These are phyloP conservation scores for Starmerella geochares DNA, from an alignment of 805 yeast species.

Conservation along the genomic window DNA sequence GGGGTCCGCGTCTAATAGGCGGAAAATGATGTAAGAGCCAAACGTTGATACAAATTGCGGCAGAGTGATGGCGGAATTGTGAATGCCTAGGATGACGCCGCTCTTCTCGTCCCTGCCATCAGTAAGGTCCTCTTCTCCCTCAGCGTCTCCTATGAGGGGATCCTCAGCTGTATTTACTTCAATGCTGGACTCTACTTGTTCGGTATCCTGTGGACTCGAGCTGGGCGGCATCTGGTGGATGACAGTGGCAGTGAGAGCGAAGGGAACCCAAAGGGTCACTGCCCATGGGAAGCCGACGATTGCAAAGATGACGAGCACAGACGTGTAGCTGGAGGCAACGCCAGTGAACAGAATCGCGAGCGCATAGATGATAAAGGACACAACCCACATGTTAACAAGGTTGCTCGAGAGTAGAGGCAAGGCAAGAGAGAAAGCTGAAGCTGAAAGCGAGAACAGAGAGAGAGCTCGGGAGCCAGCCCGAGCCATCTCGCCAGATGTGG, in stretches of 20 bases:
- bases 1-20: conserved; percentile 24
- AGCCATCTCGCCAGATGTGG: conserved; percentile 25
- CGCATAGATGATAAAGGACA: conserved; percentile 43
- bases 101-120: conserved; percentile 26
- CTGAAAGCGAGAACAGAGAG: conserved; percentile 32
- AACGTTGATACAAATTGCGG: conserved; percentile 36
- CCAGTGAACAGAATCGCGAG: conserved; percentile 41
- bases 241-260: conserved; percentile 46
- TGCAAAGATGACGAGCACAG: conserved; percentile 43
- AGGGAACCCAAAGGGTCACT: conserved; percentile 56
- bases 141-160: background rate
- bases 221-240: conserved; percentile 27
- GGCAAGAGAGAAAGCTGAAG: conserved; percentile 20
- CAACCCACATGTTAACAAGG: conserved; percentile 37
- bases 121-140: background rate
- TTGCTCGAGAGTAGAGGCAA: conserved; percentile 16
- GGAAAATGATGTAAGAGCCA: conserved; percentile 33
- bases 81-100: conserved; percentile 35
- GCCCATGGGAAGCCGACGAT: conserved; percentile 58
- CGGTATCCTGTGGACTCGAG: conserved; percentile 9
- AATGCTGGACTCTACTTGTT: conserved; percentile 1
- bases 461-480: conserved; percentile 31
- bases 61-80: conserved; percentile 34
- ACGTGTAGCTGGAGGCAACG: conserved; percentile 34
- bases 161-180: background rate